These are phyloP conservation scores for Lichenothelia convexa DNA, from an alignment of 495 filamentous ascomycete species.

Conservation along the genomic window DNA sequence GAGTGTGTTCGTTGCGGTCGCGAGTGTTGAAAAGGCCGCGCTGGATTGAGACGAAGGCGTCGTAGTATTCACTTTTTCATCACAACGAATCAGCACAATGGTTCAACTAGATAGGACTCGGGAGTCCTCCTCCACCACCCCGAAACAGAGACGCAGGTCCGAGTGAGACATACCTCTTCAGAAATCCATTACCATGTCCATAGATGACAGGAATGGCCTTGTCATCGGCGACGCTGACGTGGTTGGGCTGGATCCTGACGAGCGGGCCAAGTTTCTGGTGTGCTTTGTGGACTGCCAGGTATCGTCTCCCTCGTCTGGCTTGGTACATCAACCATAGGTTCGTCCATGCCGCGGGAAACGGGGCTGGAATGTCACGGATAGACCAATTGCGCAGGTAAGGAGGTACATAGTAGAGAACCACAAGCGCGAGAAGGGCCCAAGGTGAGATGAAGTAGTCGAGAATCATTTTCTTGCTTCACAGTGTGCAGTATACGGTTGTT, in stretches of 20 bases:
- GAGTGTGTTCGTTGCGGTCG: slow-evolving; percentile 62
- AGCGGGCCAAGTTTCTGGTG: slow-evolving; percentile 53
- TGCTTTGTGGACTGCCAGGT: slow-evolving; percentile 43
- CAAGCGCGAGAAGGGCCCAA: slow-evolving; percentile 33
- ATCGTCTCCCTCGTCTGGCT: slow-evolving; percentile 47
- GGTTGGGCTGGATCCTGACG: slow-evolving; percentile 40
- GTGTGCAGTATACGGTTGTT: no score
- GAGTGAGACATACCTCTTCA: slow-evolving; percentile 19
- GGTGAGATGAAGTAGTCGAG: slow-evolving; percentile 36
- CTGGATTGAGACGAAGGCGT: slow-evolving; percentile 75
- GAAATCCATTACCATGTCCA: slow-evolving; percentile 28
- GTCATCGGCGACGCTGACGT: slow-evolving; percentile 41
- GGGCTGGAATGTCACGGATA: slow-evolving; percentile 47
- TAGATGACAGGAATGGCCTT: slow-evolving; percentile 38
- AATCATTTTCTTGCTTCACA: no score
- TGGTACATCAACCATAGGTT: slow-evolving; percentile 66
- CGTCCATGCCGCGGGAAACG: slow-evolving; percentile 50
- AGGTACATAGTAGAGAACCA: slow-evolving; percentile 44
- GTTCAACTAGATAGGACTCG: neutral
- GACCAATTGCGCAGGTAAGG: slow-evolving; percentile 50
- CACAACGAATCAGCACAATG: neutral
- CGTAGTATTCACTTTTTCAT: slow-evolving; percentile 54
- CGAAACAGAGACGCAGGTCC: neutral
- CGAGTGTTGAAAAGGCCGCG: slow-evolving; percentile 84
- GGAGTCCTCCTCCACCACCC: neutral